Evolutionary conservation across 2,329 filamentous ascomycete species (phyloP).

Genomic region (Aspergillus hortae): DNA sequence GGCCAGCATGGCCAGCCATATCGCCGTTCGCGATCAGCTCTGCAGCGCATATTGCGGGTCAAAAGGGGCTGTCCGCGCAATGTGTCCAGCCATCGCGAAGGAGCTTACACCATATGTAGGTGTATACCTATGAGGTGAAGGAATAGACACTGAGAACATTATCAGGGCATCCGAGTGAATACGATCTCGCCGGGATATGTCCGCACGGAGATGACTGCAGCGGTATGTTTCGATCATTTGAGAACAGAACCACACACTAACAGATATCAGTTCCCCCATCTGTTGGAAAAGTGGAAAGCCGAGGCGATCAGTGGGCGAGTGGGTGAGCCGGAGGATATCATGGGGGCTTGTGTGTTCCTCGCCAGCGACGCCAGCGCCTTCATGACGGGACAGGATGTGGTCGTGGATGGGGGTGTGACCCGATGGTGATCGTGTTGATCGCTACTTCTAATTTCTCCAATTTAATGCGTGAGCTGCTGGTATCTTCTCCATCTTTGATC

Average conservation of each 20-base stretch:
- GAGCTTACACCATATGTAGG: conserved; percentile 39
- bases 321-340: conserved; percentile 50
- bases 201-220: conserved; percentile 31
- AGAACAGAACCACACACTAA: conserved; percentile 1
- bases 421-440: conserved; percentile 30
- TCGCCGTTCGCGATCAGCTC: conserved; percentile 49
- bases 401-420: conserved; percentile 44
- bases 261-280: conserved; percentile 39
- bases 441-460: conserved; percentile 1
- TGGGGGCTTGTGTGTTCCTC: conserved; percentile 48
- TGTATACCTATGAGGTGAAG: not conserved
- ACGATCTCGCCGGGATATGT: conserved; percentile 42
- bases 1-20: conserved; percentile 52
- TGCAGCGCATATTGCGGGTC: conserved; percentile 48
- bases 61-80: conserved; percentile 47
- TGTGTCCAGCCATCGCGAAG: conserved; percentile 48
- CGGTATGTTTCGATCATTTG: conserved; percentile 17
- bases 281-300: conserved; percentile 48
- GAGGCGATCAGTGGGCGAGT: conserved; percentile 49
- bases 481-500: not conserved
- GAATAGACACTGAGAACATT: not conserved
- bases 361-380: conserved; percentile 48
- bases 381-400: conserved; percentile 45
- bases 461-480: not conserved
- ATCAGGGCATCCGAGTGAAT: conserved; percentile 41